Evolutionary conservation across 306 rosid species (phyloP), one percentile per base, ranked within the genome.

Genomic region (Malus orientalis): DNA sequence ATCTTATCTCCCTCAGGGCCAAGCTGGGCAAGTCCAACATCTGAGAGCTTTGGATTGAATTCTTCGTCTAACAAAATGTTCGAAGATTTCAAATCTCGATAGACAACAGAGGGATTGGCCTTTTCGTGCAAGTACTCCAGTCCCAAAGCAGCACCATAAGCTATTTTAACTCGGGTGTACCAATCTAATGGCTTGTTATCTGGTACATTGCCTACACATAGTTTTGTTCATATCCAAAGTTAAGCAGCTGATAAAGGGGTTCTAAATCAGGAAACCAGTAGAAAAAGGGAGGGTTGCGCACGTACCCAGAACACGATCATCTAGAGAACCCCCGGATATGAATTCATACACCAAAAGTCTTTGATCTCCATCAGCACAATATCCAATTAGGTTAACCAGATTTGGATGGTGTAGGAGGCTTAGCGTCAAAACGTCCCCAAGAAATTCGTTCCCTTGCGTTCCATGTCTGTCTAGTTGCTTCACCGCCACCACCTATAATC

Each of bases 351-450:
- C 98, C 91, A 94, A 73, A 77, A 94, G 88, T 71, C 98, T 90
- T 75, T 94, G 98, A 79, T 94, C 98, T 12, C 98, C 98, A 55
- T 94, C 98, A 69, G 96, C 95, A 78, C 98, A 94, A 69, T 94
- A 92, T 42, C 98, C 98, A 30, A 81, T 76, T 47, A 94, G 91
- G 74, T 89, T 87, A 66, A 89, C 92, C 29, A 94, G 86, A 80
- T 89, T 94, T 2, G 87, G 91, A 85, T 94, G 97, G 74, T 82
- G 86, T 64, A 91, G 71, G 71, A 82, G 89, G 79, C 97, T 89
- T 27, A 91, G 74, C 70, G 65, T 79, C 77, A 82, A 81, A 79
- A 94, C 93, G 79, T 90, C 98, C 44, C 62, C 83, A 60, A 94
- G 82, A 73, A 94, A 94, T 38, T 94, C 96, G 73, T 81, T 81